Evolutionary conservation across 441 rosid genomes (phyloP).

Genomic region (Omphalea diandra): DNA sequence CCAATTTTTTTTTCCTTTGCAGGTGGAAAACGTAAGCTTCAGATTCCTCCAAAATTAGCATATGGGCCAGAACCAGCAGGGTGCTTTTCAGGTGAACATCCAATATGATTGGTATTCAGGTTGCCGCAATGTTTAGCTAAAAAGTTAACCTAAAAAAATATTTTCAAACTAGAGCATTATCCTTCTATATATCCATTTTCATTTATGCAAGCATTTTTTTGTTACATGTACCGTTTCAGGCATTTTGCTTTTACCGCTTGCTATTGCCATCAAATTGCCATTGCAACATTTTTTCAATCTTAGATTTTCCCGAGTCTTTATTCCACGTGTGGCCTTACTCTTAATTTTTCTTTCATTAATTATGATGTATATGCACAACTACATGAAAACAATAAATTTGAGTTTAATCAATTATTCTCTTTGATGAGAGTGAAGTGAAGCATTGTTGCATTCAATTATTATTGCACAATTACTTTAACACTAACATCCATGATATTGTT

Average conservation of each 20-base stretch:
- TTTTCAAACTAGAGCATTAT: neutral
- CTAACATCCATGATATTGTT: slow-evolving; percentile 24
- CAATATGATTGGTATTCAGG: neutral
- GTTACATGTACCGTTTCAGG: neutral
- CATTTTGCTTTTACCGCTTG: neutral
- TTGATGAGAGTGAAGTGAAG: neutral
- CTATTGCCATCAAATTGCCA: slow-evolving; percentile 10
- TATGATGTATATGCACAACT: neutral
- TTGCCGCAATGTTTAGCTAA: neutral
- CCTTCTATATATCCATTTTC: neutral
- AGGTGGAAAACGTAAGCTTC: slow-evolving; percentile 88
- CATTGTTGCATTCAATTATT: neutral
- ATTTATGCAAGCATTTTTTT: neutral
- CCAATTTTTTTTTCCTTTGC: slow-evolving; percentile 13
- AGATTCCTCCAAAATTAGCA: slow-evolving; percentile 82
- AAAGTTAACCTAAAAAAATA: neutral
- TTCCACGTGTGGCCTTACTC: neutral
- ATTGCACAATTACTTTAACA: neutral
- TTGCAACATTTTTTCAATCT: neutral
- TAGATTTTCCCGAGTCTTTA: slow-evolving; percentile 4
- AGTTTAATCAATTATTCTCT: neutral
- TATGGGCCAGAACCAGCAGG: slow-evolving; percentile 98
- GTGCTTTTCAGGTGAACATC: slow-evolving; percentile 70
- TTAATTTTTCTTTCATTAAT: neutral
- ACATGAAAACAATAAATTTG: neutral